Evolutionary conservation across 257 asterid genomes (phyloP).

Genomic region (Dorcoceras hygrometricum): DNA sequence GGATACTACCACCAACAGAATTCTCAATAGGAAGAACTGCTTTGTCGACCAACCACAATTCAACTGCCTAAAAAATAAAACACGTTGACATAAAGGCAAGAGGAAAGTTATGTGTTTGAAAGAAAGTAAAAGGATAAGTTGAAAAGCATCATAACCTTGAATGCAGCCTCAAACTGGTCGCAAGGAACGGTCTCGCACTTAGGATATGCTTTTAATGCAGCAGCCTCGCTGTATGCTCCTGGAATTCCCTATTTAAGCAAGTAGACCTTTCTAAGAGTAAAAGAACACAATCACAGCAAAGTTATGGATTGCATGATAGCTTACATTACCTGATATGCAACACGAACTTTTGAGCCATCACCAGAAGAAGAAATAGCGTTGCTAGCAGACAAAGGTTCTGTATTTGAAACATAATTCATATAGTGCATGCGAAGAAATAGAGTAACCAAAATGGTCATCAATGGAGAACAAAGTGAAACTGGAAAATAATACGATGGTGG

Average conservation of each 20-base stretch:
- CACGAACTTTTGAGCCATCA: slow-evolving; percentile 64
- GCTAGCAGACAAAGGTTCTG: slow-evolving; percentile 80
- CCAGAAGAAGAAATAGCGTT: slow-evolving; percentile 31
- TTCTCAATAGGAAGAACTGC: slow-evolving; percentile 94
- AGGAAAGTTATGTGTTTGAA: slow-evolving; percentile 15
- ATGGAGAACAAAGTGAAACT: slow-evolving; percentile 2
- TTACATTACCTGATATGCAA: slow-evolving; percentile 81
- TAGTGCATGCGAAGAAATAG: slow-evolving; percentile 13
- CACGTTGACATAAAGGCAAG: slow-evolving; percentile 13
- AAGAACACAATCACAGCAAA: background rate
- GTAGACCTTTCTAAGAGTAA: slow-evolving; percentile 21
- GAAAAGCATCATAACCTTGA: slow-evolving; percentile 52
- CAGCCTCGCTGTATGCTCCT: slow-evolving; percentile 89
- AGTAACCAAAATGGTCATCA: slow-evolving; percentile 4
- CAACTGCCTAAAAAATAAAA: slow-evolving; percentile 71
- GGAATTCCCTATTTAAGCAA: slow-evolving; percentile 58
- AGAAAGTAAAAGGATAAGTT: slow-evolving; percentile 14
- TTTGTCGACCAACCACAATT: slow-evolving; percentile 91
- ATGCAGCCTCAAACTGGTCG: slow-evolving; percentile 80
- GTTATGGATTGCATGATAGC: slow-evolving; percentile 5
- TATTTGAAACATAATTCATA: slow-evolving; percentile 21
- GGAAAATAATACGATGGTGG: background rate
- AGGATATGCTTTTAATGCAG: slow-evolving; percentile 92
- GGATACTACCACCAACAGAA: slow-evolving; percentile 96
- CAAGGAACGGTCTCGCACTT: slow-evolving; percentile 90